Evolutionary conservation across 495 filamentous ascomycete genomes (phyloP).

Genomic region (Glonium stellatum): DNA sequence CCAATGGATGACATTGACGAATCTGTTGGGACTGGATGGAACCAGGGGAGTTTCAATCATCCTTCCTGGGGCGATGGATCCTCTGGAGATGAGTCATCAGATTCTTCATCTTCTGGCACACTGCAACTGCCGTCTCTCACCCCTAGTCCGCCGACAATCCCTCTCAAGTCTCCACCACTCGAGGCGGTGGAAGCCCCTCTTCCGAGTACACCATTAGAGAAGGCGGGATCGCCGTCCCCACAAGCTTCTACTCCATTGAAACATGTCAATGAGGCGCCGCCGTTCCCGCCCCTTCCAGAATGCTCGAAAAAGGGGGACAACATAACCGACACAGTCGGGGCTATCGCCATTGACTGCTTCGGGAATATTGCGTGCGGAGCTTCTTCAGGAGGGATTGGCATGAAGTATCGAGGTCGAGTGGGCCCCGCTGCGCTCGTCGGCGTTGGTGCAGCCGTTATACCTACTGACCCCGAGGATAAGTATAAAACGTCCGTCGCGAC

Average conservation of each 20-base stretch:
- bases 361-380: constrained; percentile 94
- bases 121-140: constrained; percentile 23
- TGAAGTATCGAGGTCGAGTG: constrained; percentile 88
- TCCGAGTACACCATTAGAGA: constrained; percentile 13
- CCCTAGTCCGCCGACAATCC: constrained; percentile 20
- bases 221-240: constrained; percentile 8
- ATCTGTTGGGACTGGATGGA: not conserved
- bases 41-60: no score
- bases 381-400: constrained; percentile 96
- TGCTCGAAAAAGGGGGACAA: constrained; percentile 34
- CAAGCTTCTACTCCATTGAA: constrained; percentile 12
- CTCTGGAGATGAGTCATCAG: constrained; percentile 12
- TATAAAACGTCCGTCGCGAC: constrained; percentile 60
- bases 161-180: constrained; percentile 18
- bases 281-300: constrained; percentile 8
- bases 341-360: constrained; percentile 77
- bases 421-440: constrained; percentile 91
- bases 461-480: constrained; percentile 53
- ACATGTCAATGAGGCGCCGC: constrained; percentile 8
- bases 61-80: constrained; percentile 32
- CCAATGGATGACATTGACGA: constrained; percentile 23
- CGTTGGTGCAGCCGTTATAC: constrained; percentile 81
- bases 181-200: constrained; percentile 6
- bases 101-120: not conserved
- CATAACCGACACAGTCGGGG: constrained; percentile 91